Evolutionary conservation across 345 rosid species (phyloP), one percentile per base, ranked within the genome.

Genomic region (Populus tremula): DNA sequence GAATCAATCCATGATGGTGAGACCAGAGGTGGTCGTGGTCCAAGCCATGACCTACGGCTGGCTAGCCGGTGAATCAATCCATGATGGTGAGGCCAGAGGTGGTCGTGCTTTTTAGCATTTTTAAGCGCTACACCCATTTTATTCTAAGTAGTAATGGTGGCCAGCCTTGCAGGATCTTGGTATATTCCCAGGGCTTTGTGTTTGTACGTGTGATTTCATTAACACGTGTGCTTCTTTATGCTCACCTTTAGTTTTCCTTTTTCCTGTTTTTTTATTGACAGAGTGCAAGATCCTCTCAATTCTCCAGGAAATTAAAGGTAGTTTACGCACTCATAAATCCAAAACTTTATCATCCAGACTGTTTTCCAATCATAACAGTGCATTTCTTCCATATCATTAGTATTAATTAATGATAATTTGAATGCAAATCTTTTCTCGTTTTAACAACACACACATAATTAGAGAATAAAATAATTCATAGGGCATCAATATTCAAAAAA

Each of bases 101-200:
- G 71, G 70, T 4, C 17, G 67, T 67, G 77, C 66, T 76, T 59
- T 43, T 59, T 43, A 20, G 70, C 76, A 70, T 80, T 56, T 41
- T 5, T 56, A 54, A 27, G 70, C 59, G 50, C 23, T 18, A 8
- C 77, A 18, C 59, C 70, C 69, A 76, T 72, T 64, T n/a, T 16
- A 63, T 31, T 23, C 67, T 16, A n/a, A 8, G 25, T 61, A 25
- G 13, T 27, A 2, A 71, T 84, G 85, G 73, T 76, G 77, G 82
- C 82, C 87, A 86, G 85, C 84, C 84, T 61, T 65, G 79, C 86
- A 73, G 71, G 77, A 77, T 80, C 79, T 62, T 23, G 29, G 86
- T 47, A 75, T 79, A 77, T 81, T 83, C 80, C 70, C 29, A 5
- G 14, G 41, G 11, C 29, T n/a, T 54, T 61, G 63, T 62, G 5